Percentiles rank a stretch among this genome's conserved stretches.
These are phyloP conservation scores for Cystobasidium pallidum DNA, from an alignment of 1,284 basidiomycete species.

Conservation along the genomic window DNA sequence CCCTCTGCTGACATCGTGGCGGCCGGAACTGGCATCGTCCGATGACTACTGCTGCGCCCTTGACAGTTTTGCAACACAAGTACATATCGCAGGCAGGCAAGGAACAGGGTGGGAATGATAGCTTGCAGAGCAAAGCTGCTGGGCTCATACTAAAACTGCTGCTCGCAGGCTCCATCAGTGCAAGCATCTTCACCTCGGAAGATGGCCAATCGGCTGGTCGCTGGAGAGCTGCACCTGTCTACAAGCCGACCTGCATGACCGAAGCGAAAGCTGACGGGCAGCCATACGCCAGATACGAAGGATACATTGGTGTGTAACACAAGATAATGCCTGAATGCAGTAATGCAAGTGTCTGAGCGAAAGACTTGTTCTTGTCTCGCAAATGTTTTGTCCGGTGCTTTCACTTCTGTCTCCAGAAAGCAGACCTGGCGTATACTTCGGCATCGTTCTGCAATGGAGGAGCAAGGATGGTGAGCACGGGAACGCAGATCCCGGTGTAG, in stretches of 20 bases:
- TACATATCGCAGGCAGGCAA: conserved; percentile 14
- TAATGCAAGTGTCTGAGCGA: no score
- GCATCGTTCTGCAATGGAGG: conserved; percentile 36
- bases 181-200: conserved; percentile 19
- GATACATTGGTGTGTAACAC: conserved; percentile 25
- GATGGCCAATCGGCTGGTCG: conserved; percentile 28
- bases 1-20: no score
- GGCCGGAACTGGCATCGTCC: no score
- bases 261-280: conserved; percentile 12
- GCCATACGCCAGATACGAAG: conserved; percentile 19
- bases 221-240: conserved; percentile 27
- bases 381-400: neutral
- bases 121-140: neutral
- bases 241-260: conserved; percentile 2
- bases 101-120: neutral
- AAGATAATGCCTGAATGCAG: no score
- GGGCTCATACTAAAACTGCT: no score
- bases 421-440: conserved; percentile 32
- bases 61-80: conserved; percentile 19
- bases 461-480: conserved; percentile 20
- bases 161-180: conserved; percentile 30
- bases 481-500: neutral
- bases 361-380: neutral
- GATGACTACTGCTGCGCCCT: neutral
- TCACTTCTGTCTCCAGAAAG: conserved; percentile 19